phyloP scores from a whole-genome alignment of 306 rosid species.

The Astragalus membranaceus region DNA sequence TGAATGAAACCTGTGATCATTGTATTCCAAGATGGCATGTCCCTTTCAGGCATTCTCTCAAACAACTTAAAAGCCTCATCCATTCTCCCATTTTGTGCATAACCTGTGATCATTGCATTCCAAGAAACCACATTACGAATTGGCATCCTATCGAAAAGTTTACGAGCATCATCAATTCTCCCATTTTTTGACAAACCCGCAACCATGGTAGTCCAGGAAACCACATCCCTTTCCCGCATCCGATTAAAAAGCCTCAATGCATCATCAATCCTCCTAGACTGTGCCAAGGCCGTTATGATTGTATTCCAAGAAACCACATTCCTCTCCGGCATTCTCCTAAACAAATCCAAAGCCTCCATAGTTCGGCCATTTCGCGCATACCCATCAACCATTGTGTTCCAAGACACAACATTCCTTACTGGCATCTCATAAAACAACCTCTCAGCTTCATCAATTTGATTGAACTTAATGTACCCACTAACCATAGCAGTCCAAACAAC shows the following conservation, averaged over 20 bases:
- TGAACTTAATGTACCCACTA: slow-evolving; percentile 28
- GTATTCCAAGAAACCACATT: slow-evolving; percentile 40
- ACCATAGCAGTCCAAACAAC: slow-evolving; percentile 35
- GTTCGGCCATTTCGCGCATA: slow-evolving; percentile 32
- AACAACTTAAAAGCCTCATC: slow-evolving; percentile 37
- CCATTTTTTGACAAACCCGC: slow-evolving; percentile 31
- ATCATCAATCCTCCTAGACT: slow-evolving; percentile 34
- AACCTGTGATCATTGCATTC: slow-evolving; percentile 31
- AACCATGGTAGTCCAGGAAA: slow-evolving; percentile 46
- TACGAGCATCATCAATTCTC: slow-evolving; percentile 36
- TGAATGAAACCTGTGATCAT: slow-evolving; percentile 39
- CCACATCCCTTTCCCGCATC: slow-evolving; percentile 39
- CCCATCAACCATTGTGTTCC: slow-evolving; percentile 46
- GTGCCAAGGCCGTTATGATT: slow-evolving; percentile 30
- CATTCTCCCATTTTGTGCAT: slow-evolving; percentile 36
- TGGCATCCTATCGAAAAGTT: slow-evolving; percentile 37
- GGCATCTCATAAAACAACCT: slow-evolving; percentile 41
- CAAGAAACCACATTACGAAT: slow-evolving; percentile 37
- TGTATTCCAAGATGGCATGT: slow-evolving; percentile 46
- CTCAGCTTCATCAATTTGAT: slow-evolving; percentile 35
- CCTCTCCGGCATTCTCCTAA: slow-evolving; percentile 37
- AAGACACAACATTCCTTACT: slow-evolving; percentile 28
- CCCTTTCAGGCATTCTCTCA: slow-evolving; percentile 40
- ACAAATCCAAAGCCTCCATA: slow-evolving; percentile 32
- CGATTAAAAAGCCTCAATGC: slow-evolving; percentile 22